Conservation (phyloP, 176 grass and related monocot genomes). For the Juncus inflexus region DNA sequence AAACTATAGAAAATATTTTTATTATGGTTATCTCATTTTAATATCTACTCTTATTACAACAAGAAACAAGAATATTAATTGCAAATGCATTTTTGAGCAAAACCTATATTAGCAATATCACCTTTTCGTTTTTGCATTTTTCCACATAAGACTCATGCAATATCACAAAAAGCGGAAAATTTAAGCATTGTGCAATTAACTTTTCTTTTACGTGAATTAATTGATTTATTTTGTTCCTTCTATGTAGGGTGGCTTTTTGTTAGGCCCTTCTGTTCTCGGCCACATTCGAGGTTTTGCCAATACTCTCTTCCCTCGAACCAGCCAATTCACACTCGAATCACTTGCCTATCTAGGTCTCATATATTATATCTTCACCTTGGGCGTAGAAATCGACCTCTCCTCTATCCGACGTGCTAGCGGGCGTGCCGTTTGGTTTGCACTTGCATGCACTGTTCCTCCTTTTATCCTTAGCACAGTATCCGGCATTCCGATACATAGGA, state of each 20-base stretch:
- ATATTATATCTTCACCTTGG: conserved; percentile 61
- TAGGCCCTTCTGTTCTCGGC: conserved; percentile 64
- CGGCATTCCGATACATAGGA: conserved; percentile 9
- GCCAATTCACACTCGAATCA: conserved; percentile 58
- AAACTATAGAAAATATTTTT: too few relatives aligned
- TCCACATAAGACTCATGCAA: not conserved
- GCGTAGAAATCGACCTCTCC: conserved; percentile 55
- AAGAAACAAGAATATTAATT: too few relatives aligned
- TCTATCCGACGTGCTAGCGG: conserved; percentile 23
- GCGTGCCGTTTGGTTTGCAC: conserved; percentile 48
- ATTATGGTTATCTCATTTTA: too few relatives aligned
- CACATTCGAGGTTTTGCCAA: conserved; percentile 29
- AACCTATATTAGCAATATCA: too few relatives aligned
- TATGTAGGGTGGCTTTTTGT: conserved; percentile 37
- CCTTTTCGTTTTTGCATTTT: not conserved
- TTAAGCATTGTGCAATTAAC: not conserved
- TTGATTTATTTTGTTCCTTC: conserved; percentile 8
- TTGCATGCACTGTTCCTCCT: conserved; percentile 37
- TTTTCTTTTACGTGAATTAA: not conserved
- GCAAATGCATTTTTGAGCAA: too few relatives aligned
- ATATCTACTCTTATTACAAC: too few relatives aligned
- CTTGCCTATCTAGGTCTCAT: conserved; percentile 61
- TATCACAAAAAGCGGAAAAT: not conserved
- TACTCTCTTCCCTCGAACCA: conserved; percentile 44
- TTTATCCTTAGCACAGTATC: conserved; percentile 42